Evolutionary conservation across 1,139 yeast species (phyloP).

Genomic region (Kodamaea anthophila): DNA sequence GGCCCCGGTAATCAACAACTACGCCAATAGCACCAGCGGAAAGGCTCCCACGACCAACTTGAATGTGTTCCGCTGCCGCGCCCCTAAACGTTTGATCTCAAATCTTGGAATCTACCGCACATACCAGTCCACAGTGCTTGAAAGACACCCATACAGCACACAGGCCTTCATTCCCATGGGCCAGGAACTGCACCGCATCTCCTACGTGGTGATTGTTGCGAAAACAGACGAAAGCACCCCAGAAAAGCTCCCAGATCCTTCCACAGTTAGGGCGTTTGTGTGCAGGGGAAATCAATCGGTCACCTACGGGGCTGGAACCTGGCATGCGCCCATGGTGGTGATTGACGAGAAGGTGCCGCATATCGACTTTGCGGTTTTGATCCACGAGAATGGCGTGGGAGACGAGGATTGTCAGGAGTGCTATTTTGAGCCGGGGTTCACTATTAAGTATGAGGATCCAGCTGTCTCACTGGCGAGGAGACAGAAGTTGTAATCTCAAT

Average conservation of each 20-base stretch:
- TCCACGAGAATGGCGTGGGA: conserved; percentile 74
- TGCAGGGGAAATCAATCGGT: conserved; percentile 84
- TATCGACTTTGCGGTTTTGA: conserved; percentile 78
- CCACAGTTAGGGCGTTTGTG: conserved; percentile 56
- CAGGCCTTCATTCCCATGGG: conserved; percentile 93
- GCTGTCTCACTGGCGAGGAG: conserved; percentile 5
- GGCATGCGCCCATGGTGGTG: conserved; percentile 94
- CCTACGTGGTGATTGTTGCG: conserved; percentile 81
- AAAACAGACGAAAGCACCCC: conserved; percentile 37
- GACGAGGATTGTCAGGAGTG: conserved; percentile 83
- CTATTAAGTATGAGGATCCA: conserved; percentile 23
- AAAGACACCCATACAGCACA: conserved; percentile 85
- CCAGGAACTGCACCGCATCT: conserved; percentile 37
- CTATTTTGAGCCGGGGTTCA: conserved; percentile 56
- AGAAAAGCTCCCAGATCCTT: conserved; percentile 52
- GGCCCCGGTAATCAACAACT: conserved; percentile 58
- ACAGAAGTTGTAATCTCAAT: conserved; percentile 3
- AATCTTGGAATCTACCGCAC: conserved; percentile 15
- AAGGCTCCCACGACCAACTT: conserved; percentile 54
- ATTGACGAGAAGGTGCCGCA: conserved; percentile 42
- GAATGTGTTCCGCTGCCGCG: conserved; percentile 79
- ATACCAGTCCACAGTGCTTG: conserved; percentile 67
- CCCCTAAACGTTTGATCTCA: conserved; percentile 57
- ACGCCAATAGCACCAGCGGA: conserved; percentile 34
- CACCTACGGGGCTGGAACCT: conserved; percentile 68